A percentile compares a stretch with the other conserved stretches of the same genome.
phyloP scores from a whole-genome alignment of 2,329 filamentous ascomycete species.

The Bimuria novae-zelandiae region DNA sequence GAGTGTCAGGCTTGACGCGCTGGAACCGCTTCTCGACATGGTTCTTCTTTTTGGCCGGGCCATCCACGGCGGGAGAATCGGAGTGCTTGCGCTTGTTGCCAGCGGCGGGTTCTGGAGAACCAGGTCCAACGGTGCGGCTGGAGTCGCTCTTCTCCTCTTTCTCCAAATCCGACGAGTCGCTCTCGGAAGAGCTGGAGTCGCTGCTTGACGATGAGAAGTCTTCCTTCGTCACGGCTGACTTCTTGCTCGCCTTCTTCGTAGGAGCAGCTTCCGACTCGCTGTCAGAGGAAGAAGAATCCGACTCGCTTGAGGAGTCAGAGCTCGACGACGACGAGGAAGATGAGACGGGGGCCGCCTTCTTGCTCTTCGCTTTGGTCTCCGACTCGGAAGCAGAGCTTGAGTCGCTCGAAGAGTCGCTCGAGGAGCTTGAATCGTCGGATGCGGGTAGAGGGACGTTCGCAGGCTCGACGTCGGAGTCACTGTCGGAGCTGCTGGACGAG shows the following conservation, averaged over 20 bases:
- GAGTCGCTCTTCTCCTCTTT: constrained; percentile 49
- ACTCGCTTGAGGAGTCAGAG: constrained; percentile 34
- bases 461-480: constrained; percentile 28
- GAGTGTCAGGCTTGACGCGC: constrained; percentile 71
- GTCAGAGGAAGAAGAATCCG: constrained; percentile 27
- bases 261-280: constrained; percentile 28
- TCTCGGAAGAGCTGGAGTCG: constrained; percentile 26
- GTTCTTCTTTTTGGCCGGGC: constrained; percentile 40
- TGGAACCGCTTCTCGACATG: constrained; percentile 66
- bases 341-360: constrained; percentile 22
- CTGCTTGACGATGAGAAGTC: constrained; percentile 25
- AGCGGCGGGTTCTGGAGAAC: constrained; percentile 33
- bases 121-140: constrained; percentile 42
- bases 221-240: too few relatives aligned
- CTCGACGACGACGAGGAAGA: constrained; percentile 39
- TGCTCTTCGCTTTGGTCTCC: constrained; percentile 23
- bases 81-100: constrained; percentile 51
- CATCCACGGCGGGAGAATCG: constrained; percentile 33
- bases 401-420: constrained; percentile 31
- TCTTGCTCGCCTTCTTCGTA: constrained; percentile 21
- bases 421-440: constrained; percentile 31
- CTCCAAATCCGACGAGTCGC: constrained; percentile 24
- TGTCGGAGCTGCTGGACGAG: constrained; percentile 29
- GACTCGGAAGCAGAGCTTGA: constrained; percentile 33
- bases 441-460: constrained; percentile 35